Evolutionary conservation across 148 eudicot species (phyloP), one percentile per base, ranked within the genome.

Genomic region (Amaranthus palmeri): DNA sequence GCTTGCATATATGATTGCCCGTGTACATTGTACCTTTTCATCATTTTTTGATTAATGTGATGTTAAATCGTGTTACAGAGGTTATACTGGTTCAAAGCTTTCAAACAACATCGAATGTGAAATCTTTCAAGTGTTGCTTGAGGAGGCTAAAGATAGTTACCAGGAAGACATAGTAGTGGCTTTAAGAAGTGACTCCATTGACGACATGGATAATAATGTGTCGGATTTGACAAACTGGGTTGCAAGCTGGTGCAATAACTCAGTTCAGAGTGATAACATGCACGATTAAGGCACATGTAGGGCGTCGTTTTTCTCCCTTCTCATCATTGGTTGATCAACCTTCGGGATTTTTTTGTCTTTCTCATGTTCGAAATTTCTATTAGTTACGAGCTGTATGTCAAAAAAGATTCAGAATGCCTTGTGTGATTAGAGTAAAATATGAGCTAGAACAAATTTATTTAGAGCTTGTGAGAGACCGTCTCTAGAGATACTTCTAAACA

Each of bases 61-160:
- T 45, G 42, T 13, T 65, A 25, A 60, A 17, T 74, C 42, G 44
- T 67, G 58, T 73, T 67, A 18, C 74, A 93, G 97, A 81, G 97
- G 98, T 50, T 93, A 93, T 72, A 69, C 89, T 0, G 98, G 88
- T 8, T 18, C 86, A 58, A 93, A 93, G 76, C 91, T 93, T 66
- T 75, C 88, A 0, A 91, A 89, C 85, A 93, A 93, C 64, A 80
- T 91, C 6, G 90, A 92, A 67, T 92, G 96, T 71, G 96, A 92
- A 76, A 92, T 92, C 57, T 92, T 92, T 77, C 90, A 86, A 84
- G 86, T 81, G 17, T 52, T 92, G 74, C 73, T 92, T 52, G 92
- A 92, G 72, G 97, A 92, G 75, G 97, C 95, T 11, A 92, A 85
- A 74, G 90, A 86, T 45, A 89, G 87, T 73, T 92, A 92, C 67